Conservation (phyloP, 495 filamentous ascomycete genomes). For the Friedmanniomyces endolithicus region DNA sequence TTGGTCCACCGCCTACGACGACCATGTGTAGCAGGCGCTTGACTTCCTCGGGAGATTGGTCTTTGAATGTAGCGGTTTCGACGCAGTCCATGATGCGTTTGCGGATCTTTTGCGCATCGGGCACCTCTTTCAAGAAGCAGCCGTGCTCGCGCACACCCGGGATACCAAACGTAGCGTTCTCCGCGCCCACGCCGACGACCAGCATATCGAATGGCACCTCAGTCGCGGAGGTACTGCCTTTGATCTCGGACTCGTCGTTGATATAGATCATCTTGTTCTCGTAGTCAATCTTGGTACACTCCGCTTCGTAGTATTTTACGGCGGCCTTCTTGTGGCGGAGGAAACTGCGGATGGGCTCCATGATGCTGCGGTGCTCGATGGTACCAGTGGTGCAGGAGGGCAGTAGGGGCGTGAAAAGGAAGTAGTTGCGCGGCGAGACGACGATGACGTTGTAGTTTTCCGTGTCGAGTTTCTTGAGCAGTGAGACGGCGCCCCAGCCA, state of each 20-base stretch:
- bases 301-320: constrained; percentile 96
- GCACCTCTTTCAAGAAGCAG: constrained; percentile 97
- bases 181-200: constrained; percentile 89
- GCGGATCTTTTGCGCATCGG: constrained; percentile 86
- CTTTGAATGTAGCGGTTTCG: constrained; percentile 97
- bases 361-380: constrained; percentile 97
- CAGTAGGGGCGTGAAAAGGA: constrained; percentile 95
- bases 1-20: constrained; percentile 94
- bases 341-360: constrained; percentile 96
- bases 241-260: constrained; percentile 84
- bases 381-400: constrained; percentile 94
- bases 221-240: constrained; percentile 68
- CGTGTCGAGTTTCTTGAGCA: constrained; percentile 96
- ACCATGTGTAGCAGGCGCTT: constrained; percentile 97
- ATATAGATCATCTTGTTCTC: constrained; percentile 78
- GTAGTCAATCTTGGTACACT: constrained; percentile 91
- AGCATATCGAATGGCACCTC: constrained; percentile 98
- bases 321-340: constrained; percentile 79
- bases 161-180: constrained; percentile 97
- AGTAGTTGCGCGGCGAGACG: constrained; percentile 95
- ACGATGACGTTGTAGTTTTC: constrained; percentile 96
- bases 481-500: constrained; percentile 91
- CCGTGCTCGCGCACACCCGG: constrained; percentile 88
- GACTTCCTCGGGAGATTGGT: constrained; percentile 77
- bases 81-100: constrained; percentile 99